These are phyloP conservation scores for Vitis hybrid DNA, from an alignment of 177 flowering plant genomes.

Conservation along the genomic window DNA sequence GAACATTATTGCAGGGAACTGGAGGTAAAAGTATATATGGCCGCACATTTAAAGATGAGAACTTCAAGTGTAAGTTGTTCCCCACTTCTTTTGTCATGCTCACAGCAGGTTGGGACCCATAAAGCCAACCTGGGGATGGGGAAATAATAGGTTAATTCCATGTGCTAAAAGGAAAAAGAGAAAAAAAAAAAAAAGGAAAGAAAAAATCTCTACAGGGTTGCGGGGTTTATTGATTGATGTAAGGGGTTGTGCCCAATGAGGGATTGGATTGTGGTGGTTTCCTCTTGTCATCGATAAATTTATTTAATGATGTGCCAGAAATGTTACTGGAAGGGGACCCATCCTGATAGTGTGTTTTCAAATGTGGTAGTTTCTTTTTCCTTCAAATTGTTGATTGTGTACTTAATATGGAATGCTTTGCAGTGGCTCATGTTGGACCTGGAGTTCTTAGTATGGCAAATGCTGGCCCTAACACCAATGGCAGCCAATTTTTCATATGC, in stretches of 20 bases:
- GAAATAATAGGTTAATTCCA: no score
- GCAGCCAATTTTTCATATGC: conserved; percentile 91
- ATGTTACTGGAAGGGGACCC: no score
- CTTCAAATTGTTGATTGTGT: neutral
- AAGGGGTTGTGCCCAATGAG: no score
- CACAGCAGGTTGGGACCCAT: neutral
- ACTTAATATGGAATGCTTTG: conserved; percentile 17
- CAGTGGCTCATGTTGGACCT: conserved; percentile 93
- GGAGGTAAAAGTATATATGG: conserved; percentile 99
- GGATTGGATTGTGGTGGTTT: no score
- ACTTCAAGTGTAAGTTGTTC: conserved; percentile 77
- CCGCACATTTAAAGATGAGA: conserved; percentile 95
- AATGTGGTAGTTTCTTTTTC: neutral
- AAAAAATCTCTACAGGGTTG: no score
- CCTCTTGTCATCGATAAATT: no score
- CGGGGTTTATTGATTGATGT: no score
- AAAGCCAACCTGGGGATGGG: neutral
- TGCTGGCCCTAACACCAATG: conserved; percentile 97
- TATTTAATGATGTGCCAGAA: no score
- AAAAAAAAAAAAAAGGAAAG: no score
- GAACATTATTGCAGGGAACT: conserved; percentile 70
- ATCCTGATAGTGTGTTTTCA: neutral
- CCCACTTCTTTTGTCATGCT: conserved; percentile 1
- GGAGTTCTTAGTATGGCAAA: conserved; percentile 99
- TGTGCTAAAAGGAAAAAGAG: no score